phyloP scores from a whole-genome alignment of 2,329 filamentous ascomycete genomes.

The Hysterium pulicare region DNA sequence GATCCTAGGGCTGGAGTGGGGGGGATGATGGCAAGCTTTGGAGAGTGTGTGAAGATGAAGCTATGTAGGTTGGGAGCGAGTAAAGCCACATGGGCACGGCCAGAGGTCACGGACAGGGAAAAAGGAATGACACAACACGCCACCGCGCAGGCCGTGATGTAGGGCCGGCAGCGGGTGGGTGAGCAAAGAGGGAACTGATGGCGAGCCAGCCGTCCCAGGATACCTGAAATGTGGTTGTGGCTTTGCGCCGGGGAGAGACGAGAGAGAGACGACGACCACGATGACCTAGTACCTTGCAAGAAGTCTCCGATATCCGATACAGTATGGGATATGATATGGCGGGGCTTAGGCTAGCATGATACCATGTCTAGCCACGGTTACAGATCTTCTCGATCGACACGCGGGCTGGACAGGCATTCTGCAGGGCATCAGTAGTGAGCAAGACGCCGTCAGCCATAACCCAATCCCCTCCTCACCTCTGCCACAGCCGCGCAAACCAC shows the following conservation, averaged over 20 bases:
- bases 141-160: constrained; percentile 22
- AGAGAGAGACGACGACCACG: constrained; percentile 6
- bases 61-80: constrained; percentile 14
- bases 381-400: constrained; percentile 38
- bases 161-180: constrained; percentile 15
- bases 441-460: not conserved
- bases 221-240: constrained; percentile 22
- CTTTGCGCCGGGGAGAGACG: constrained; percentile 26
- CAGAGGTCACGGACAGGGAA: constrained; percentile 15
- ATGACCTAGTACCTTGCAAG: constrained; percentile 22
- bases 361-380: constrained; percentile 33
- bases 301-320: constrained; percentile 37
- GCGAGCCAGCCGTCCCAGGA: constrained; percentile 2
- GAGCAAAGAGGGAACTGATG: constrained; percentile 3
- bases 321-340: constrained; percentile 31
- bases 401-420: constrained; percentile 26
- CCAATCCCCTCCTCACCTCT: not conserved
- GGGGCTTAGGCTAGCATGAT: constrained; percentile 25
- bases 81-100: constrained; percentile 27
- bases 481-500: not conserved
- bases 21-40: constrained; percentile 13
- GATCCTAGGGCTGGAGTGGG: constrained; percentile 25
- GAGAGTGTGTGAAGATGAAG: constrained; percentile 13
- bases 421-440: constrained; percentile 23
- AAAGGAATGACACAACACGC: constrained; percentile 33